A percentile compares a stretch with the other conserved stretches of the same genome.
Evolutionary conservation across 306 rosid genomes (phyloP).

Genomic region (Quercus alba): DNA sequence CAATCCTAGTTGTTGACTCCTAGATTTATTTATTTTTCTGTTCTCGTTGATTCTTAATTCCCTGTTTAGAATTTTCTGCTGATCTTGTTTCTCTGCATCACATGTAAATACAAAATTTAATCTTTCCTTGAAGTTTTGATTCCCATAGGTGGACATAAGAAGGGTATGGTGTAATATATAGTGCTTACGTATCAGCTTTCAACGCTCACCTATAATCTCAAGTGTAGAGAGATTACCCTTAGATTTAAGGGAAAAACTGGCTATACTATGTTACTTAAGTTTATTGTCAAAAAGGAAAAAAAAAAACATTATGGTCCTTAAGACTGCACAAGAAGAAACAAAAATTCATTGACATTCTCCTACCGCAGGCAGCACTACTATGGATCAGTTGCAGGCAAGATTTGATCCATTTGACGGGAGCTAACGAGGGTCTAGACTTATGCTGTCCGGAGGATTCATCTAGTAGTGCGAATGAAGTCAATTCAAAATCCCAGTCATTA

Average conservation of each 20-base stretch:
- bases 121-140: neutral
- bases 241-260: neutral
- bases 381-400: conserved; percentile 62
- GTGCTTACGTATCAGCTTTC: neutral
- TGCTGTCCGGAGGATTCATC: conserved; percentile 41
- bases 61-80: too few relatives aligned
- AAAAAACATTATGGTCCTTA: neutral
- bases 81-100: too few relatives aligned
- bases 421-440: conserved; percentile 31
- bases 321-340: conserved; percentile 21
- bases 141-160: neutral
- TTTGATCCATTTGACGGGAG: conserved; percentile 48
- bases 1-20: too few relatives aligned
- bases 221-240: neutral
- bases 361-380: conserved; percentile 68
- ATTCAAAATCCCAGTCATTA: conserved; percentile 31
- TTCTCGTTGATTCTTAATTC: too few relatives aligned
- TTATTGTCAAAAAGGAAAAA: too few relatives aligned
- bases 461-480: conserved; percentile 26
- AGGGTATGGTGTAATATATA: neutral
- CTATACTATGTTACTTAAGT: neutral
- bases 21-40: too few relatives aligned
- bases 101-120: neutral
- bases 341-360: conserved; percentile 31
- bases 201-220: neutral